These are phyloP conservation scores for Leptographium wingfieldii DNA, from an alignment of 2,329 filamentous ascomycete species.

Conservation along the genomic window DNA sequence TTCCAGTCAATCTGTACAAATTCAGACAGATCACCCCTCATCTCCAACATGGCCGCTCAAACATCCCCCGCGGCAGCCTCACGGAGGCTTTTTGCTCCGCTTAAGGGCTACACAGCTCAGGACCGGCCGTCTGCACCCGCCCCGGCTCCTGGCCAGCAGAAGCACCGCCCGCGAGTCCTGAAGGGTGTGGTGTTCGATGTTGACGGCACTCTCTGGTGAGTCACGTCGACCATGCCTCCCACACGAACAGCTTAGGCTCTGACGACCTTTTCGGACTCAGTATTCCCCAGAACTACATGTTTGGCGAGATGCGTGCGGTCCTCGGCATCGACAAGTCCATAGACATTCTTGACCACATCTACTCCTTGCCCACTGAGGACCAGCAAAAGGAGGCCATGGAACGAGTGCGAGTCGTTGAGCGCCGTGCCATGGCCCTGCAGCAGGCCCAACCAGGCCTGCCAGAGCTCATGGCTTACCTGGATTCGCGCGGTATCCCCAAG, in stretches of 20 bases:
- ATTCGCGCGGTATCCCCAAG: constrained; percentile 53
- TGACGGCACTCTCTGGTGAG: constrained; percentile 81
- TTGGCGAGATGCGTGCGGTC: constrained; percentile 66
- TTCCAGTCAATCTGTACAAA: neutral
- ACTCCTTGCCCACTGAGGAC: constrained; percentile 50
- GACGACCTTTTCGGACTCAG: constrained; percentile 28
- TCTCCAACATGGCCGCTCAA: neutral
- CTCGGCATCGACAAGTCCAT: constrained; percentile 57
- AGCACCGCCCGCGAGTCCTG: constrained; percentile 20
- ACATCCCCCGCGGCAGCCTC: constrained; percentile 12
- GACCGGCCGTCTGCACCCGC: constrained; percentile 9
- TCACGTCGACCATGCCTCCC: neutral
- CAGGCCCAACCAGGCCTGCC: constrained; percentile 69
- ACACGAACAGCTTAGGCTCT: neutral
- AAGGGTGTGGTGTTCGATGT: constrained; percentile 75
- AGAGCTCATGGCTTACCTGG: constrained; percentile 71
- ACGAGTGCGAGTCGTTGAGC: constrained; percentile 68
- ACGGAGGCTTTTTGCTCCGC: constrained; percentile 42
- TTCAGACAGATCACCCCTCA: neutral
- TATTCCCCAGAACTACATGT: constrained; percentile 93
- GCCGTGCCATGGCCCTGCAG: constrained; percentile 66
- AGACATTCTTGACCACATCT: constrained; percentile 87
- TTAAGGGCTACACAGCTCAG: constrained; percentile 25
- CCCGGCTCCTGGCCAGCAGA: neutral
- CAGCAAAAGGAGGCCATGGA: constrained; percentile 53